These are phyloP conservation scores for Peronospora tabacina DNA, from an alignment of 352 stramenopile genomes.

Conservation along the genomic window DNA sequence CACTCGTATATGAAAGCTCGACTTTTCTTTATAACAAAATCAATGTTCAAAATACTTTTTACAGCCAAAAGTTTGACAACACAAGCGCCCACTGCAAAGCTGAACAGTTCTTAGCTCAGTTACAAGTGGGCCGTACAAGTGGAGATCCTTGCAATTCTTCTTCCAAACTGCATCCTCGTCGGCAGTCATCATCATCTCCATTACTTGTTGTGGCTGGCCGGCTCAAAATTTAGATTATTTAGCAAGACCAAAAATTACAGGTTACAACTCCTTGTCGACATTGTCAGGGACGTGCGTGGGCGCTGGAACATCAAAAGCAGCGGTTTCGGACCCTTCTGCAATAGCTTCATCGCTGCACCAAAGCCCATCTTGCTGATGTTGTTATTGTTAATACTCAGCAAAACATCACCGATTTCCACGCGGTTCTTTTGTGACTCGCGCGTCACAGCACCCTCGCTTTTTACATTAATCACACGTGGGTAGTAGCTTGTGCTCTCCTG, in stretches of 20 bases:
- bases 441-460: constrained; percentile 77
- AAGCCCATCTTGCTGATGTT: constrained; percentile 89
- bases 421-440: constrained; percentile 78
- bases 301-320: constrained; percentile 84
- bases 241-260: constrained; percentile 24
- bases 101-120: constrained; percentile 7
- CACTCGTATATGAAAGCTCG: constrained; percentile 13
- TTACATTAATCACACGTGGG: constrained; percentile 82
- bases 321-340: constrained; percentile 82
- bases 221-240: constrained; percentile 25
- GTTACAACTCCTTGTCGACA: constrained; percentile 30
- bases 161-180: constrained; percentile 23
- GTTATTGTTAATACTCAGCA: constrained; percentile 88
- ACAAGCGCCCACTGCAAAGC: constrained; percentile 17
- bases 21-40: constrained; percentile 36
- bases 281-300: constrained; percentile 33
- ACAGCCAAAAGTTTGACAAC: constrained; percentile 1
- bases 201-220: constrained; percentile 14
- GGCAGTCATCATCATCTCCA: constrained; percentile 11
- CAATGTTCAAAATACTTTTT: constrained; percentile 45
- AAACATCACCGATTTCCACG: constrained; percentile 70
- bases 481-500: constrained; percentile 84
- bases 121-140: constrained; percentile 13
- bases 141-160: constrained; percentile 4
- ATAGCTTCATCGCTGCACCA: constrained; percentile 71